Percentiles rank a stretch among this genome's conserved stretches.
These are phyloP conservation scores for Apiospora koreana DNA, from an alignment of 2,329 filamentous ascomycete species.

Conservation along the genomic window DNA sequence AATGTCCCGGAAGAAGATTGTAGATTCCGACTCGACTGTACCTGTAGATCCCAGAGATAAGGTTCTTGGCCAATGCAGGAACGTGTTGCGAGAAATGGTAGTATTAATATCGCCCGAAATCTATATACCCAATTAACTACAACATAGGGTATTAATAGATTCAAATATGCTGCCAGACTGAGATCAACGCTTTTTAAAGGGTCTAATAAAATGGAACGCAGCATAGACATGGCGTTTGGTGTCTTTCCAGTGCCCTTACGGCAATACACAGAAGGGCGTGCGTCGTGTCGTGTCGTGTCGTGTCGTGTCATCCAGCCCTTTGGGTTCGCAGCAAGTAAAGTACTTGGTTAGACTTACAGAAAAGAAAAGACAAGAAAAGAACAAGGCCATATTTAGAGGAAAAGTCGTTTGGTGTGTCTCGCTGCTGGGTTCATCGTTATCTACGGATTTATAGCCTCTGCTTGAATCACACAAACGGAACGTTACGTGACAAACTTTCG, in stretches of 20 bases:
- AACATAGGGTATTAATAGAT: not conserved
- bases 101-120: not conserved
- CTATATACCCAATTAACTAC: not conserved
- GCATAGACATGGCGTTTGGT: not conserved
- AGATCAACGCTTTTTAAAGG: not conserved
- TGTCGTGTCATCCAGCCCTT: not conserved
- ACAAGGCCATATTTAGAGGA: not conserved
- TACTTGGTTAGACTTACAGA: too few relatives aligned
- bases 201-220: not conserved
- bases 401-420: not conserved
- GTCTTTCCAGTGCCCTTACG: not conserved
- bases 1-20: not conserved
- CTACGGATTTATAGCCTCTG: not conserved
- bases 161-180: not conserved
- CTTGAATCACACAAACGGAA: not conserved
- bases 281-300: not conserved
- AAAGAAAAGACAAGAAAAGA: not conserved
- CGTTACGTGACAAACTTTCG: not conserved
- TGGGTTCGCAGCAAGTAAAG: not conserved
- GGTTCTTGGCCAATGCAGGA: constrained; percentile 1
- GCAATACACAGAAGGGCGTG: not conserved
- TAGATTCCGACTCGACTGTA: not conserved
- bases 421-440: not conserved
- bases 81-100: not conserved
- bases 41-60: constrained; percentile 5